Conservation (phyloP, 441 rosid species). For the Arabidopsis hybrid region DNA sequence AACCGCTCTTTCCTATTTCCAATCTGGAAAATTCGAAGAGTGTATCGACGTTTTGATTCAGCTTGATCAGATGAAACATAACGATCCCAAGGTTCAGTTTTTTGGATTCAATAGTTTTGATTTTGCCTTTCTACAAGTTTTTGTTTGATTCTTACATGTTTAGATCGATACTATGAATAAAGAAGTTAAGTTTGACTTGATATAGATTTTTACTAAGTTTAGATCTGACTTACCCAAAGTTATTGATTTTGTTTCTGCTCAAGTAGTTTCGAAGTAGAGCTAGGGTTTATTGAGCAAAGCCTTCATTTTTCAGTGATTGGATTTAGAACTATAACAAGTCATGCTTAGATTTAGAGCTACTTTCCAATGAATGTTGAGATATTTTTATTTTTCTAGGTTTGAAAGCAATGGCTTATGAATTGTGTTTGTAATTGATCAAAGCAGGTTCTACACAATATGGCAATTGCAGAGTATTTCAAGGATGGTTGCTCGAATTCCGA, state of each 20-base stretch:
- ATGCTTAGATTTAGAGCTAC: constrained; percentile 1
- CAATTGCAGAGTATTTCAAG: constrained; percentile 76
- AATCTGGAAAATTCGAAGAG: constrained; percentile 74
- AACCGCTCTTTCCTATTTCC: constrained; percentile 72
- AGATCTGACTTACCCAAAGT: constrained; percentile 28
- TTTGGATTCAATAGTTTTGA: constrained; percentile 7
- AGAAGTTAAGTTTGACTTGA: constrained; percentile 1
- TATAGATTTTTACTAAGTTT: constrained; percentile 6
- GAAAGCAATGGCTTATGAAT: constrained; percentile 1
- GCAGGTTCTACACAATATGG: constrained; percentile 95
- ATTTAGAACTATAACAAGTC: too few relatives aligned
- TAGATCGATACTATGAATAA: constrained; percentile 5
- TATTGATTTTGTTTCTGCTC: background rate
- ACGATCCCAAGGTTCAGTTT: constrained; percentile 79
- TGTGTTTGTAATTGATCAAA: constrained; percentile 21
- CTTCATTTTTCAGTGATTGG: background rate
- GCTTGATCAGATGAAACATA: constrained; percentile 66
- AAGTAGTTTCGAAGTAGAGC: background rate
- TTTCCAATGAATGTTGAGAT: background rate
- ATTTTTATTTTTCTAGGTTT: background rate
- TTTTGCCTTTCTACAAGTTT: background rate
- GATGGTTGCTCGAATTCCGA: constrained; percentile 79
- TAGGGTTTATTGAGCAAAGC: constrained; percentile 3
- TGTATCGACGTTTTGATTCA: constrained; percentile 75
- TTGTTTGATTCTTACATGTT: background rate